Evolutionary conservation across 805 yeast genomes (phyloP), one percentile per base, ranked within the genome.

Genomic region (Saccharomycopsis olivae): DNA sequence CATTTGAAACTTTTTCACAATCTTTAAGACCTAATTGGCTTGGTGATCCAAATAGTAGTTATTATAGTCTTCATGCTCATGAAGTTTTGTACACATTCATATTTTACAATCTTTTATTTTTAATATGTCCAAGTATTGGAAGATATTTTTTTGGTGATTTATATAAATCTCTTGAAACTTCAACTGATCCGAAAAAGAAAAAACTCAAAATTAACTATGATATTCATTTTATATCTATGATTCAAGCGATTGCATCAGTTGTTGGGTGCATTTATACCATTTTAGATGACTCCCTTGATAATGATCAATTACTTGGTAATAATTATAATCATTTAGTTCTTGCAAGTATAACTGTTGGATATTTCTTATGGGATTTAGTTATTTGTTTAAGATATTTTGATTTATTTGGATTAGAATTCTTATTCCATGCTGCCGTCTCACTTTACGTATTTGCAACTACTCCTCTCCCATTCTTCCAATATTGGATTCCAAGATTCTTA

Each of bases 311-410:
- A 18, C 62, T 72, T n/a, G 88, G 86, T 34, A 69, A 73, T 54
- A 75, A 78, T 39, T 83, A 84, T n/a, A 82, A 74, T 53, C 77
- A 78, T 1, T 86, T 85, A 0, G 66, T 88, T 52, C 82, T 82
- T 4, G 63, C 78, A 11, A 68, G 96, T 1, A 53, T 79, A 41
- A 78, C 94, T 8, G 55, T 68, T 8, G 98, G 97, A 2, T 92
- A 92, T 62, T 92, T 92, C 56, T 49, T 85, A 17, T 92, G 98
- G 98, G 98, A 92, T 59, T 46, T 80, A 28, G 59, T 62, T 43
- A 78, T 87, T 40, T 88, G 96, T 55, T 5, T 76, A 6, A 60
- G 59, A 38, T 68, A 82, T 61, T 75, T 64, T 56, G 61, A 68
- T 37, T 56, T 83, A 47, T 92, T 85, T 59, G 97, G 98, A 1